Evolutionary conservation across 2,329 filamentous ascomycete species (phyloP).

Genomic region (Ambrosiella beaveri): DNA sequence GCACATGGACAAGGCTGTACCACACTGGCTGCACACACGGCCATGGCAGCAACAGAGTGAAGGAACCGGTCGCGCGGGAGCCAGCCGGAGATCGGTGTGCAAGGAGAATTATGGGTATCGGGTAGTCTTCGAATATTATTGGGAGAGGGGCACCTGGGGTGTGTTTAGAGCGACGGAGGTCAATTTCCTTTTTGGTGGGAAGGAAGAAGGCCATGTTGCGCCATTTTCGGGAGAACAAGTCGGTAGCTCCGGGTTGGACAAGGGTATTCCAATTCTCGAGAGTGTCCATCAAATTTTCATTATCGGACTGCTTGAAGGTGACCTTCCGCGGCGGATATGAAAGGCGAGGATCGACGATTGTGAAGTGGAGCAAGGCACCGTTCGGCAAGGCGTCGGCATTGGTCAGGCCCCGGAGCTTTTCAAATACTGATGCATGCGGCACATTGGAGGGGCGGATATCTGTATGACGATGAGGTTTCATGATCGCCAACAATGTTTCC

Average conservation of each 20-base stretch:
- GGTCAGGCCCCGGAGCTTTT: constrained; percentile 37
- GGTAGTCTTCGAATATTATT: constrained; percentile 43
- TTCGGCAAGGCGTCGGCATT: constrained; percentile 53
- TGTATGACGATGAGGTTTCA: constrained; percentile 33
- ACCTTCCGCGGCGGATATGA: constrained; percentile 51
- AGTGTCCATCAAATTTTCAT: constrained; percentile 32
- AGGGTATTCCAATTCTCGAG: constrained; percentile 49
- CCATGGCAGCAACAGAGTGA: constrained; percentile 80
- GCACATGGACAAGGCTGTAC: constrained; percentile 71
- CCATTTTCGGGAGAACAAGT: constrained; percentile 43
- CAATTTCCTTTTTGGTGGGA: constrained; percentile 64
- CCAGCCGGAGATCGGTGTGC: constrained; percentile 34
- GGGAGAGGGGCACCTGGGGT: constrained; percentile 45
- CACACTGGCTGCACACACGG: constrained; percentile 73
- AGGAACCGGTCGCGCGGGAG: constrained; percentile 45
- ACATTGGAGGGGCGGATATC: constrained; percentile 15
- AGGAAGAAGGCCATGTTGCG: constrained; percentile 48
- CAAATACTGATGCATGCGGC: constrained; percentile 32
- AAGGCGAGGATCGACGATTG: constrained; percentile 62
- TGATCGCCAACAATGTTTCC: constrained; percentile 53
- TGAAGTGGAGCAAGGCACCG: constrained; percentile 55
- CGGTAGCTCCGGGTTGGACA: constrained; percentile 22
- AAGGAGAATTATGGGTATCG: constrained; percentile 60
- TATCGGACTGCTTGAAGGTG: constrained; percentile 19
- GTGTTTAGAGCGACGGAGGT: constrained; percentile 51